Base-by-base conservation (phyloP, 805 yeast genomes). In the Nakazawaea anatomiae region DNA sequence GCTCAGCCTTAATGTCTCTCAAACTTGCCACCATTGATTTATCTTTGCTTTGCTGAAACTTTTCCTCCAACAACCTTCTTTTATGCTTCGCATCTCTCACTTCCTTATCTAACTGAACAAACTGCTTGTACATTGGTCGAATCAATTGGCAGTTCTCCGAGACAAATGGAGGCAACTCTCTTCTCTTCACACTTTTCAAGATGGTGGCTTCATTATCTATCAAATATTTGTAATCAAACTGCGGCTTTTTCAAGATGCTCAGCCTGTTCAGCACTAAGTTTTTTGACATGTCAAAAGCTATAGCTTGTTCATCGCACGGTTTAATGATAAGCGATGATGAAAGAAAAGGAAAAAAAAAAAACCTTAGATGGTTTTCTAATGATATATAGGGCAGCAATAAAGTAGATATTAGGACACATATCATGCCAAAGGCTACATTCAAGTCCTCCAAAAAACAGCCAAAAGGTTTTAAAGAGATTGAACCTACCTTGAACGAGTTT, bases 391-490 rank as follows among this genome's bases (percentile, higher is more conserved):
- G 11, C 11, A 2, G 11, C 8, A 9, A 8, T 9, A 32, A 32
- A 32, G 11, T 32, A 32, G 11, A 32, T 9, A 32, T 2, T 12
- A 28, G 31, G 14, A 42, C 11, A 42, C 29, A n/a, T n/a, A 25
- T n/a, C n/a, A 80, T 80, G 85, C 75, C 82, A 12, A 75, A 73
- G 48, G 63, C 71, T 48, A 66, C 62, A 52, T 66, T 74, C 1
- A 67, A 62, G 42, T 66, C 80, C 41, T 67, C 72, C 39, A 77
- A 75, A 53, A 66, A 69, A 35, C 83, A 91, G 0, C 97, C 97
- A 1, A 82, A 75, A 3, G 97, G 92, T 5, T 89, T 76, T 62
- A 77, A 75, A 3, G 82, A 82, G 57, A 75, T 90, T 10, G 80
- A 80, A 55, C 84, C 87, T 1, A 84, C 91, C 0, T 60, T 89